These are phyloP conservation scores for Daldinia bambusicola DNA, from an alignment of 495 filamentous ascomycete genomes.

Conservation along the genomic window DNA sequence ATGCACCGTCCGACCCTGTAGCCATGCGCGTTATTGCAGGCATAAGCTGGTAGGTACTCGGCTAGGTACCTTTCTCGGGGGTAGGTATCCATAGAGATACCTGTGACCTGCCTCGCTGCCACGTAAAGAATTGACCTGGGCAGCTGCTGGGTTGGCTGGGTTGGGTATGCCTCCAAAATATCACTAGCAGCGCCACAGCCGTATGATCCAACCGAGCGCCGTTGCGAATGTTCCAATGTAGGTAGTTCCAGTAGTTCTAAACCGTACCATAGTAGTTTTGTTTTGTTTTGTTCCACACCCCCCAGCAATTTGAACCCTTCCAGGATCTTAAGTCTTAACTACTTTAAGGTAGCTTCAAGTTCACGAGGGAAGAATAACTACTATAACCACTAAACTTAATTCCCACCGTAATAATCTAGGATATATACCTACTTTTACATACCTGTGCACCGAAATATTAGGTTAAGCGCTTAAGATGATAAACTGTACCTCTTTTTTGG, in stretches of 20 bases:
- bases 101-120: not conserved
- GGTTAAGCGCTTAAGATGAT: not conserved
- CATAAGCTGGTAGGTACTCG: constrained; percentile 33
- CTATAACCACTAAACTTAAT: constrained; percentile 12
- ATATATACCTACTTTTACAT: not conserved
- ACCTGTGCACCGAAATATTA: not conserved
- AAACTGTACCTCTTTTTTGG: not conserved
- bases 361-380: not conserved
- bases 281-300: too few species aligned
- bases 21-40: constrained; percentile 31
- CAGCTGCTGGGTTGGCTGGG: constrained; percentile 25
- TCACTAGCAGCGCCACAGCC: constrained; percentile 29
- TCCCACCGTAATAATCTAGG: not conserved
- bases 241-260: not conserved
- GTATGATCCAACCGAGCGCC: constrained; percentile 3
- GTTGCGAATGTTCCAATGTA: not conserved
- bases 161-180: constrained; percentile 29
- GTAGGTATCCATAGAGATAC: constrained; percentile 14
- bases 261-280: not conserved
- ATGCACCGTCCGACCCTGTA: constrained; percentile 27
- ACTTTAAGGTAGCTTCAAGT: not conserved
- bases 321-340: not conserved
- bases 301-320: not conserved
- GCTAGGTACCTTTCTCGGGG: not conserved
- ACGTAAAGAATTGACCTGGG: constrained; percentile 31